Percentiles rank a stretch among this genome's conserved stretches.
phyloP scores from a whole-genome alignment of 495 filamentous ascomycete species.

The Annulohypoxylon stygium region DNA sequence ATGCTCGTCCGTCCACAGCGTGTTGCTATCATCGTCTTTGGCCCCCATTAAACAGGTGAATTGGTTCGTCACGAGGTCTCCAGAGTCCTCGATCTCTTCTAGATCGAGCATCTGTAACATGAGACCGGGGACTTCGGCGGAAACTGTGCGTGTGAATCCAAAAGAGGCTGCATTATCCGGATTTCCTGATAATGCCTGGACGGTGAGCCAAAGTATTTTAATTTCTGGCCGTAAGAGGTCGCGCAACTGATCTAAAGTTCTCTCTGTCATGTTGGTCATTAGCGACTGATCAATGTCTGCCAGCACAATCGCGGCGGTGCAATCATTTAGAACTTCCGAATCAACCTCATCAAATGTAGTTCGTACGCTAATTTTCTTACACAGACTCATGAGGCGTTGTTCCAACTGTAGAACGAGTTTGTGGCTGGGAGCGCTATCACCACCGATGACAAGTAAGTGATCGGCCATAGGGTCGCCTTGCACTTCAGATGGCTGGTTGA shows the following conservation, averaged over 20 bases:
- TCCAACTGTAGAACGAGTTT: constrained; percentile 38
- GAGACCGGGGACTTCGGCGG: constrained; percentile 57
- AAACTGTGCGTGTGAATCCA: constrained; percentile 59
- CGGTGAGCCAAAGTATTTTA: constrained; percentile 57
- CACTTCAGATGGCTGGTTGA: constrained; percentile 15
- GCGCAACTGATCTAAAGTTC: constrained; percentile 49
- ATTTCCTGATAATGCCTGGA: constrained; percentile 42
- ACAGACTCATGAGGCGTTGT: constrained; percentile 36
- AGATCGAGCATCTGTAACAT: constrained; percentile 59
- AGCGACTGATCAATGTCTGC: constrained; percentile 55
- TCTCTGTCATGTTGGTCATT: constrained; percentile 53
- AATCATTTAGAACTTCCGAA: constrained; percentile 15
- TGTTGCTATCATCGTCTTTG: neutral
- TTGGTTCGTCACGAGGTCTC: constrained; percentile 37
- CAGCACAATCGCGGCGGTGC: constrained; percentile 54
- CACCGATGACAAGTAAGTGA: constrained; percentile 54
- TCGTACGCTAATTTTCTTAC: constrained; percentile 36
- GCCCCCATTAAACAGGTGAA: constrained; percentile 49
- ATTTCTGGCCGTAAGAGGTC: constrained; percentile 54
- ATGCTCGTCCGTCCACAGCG: constrained; percentile 52
- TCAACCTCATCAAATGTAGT: constrained; percentile 45
- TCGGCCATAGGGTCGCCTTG: constrained; percentile 25
- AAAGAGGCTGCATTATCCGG: constrained; percentile 58
- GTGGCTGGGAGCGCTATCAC: constrained; percentile 27
- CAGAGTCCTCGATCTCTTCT: constrained; percentile 43